Evolutionary conservation across 1,284 basidiomycete species (phyloP), one percentile per base, ranked within the genome.

Genomic region (Trametes hirsuta): DNA sequence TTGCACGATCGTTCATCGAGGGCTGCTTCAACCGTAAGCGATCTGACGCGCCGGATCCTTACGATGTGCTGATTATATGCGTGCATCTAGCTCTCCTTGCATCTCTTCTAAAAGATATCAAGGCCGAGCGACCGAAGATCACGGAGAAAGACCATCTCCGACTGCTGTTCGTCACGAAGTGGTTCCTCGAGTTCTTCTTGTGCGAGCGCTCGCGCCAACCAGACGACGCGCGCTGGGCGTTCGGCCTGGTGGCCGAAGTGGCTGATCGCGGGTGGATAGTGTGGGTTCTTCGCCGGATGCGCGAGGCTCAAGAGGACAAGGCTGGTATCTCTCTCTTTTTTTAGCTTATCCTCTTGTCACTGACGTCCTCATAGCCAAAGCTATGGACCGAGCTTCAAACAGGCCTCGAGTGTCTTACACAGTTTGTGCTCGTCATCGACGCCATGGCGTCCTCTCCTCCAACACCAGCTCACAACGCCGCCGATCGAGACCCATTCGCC

Each of bases 371-470:
- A 41, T 50, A 95, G 91, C 94, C 95, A 35, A 93, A 93, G 69
- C 79, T 87, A 57, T 96, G 93, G 94, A 92, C 86, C n/a, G 95
- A 97, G 71, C 80, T 98, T 35, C 93, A 97, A 74, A 93, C 94
- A n/a, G 93, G 93, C 46, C 86, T 97, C 66, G 92, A 96, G 69
- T 96, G 94, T 74, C 85, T 97, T 63, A 94, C 93, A 6, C 94
- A 97, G 68, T 80, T 97, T 48, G 82, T 98, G 35, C 82, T 92
- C 39, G 82, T 95, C 62, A 89, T 97, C 68, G 94, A 97, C 68
- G 74, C 74, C 11, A 85, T 90, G 80, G 65, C 77, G 5, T 63
- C 68, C 22, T 66, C 46, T 71, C 75, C 30, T 61, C 66, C 58
- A 21, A 42, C 65, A 18, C 71, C 75, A 37, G 64, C 49, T 67